Base-by-base conservation (phyloP, 139 green algal genomes). In the Marvania coccoides region DNA sequence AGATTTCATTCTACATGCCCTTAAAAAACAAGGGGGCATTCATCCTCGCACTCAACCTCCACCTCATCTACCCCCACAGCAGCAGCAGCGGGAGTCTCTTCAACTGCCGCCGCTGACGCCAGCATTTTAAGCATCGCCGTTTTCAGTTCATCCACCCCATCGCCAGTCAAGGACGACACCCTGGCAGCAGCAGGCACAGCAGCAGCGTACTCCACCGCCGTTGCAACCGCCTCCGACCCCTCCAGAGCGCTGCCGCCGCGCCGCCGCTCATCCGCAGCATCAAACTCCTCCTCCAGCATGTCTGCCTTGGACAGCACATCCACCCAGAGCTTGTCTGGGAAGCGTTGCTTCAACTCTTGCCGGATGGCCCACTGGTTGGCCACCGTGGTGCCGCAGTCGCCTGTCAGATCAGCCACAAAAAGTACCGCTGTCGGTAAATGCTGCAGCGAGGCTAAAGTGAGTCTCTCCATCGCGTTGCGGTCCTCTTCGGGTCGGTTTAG, bases 231-330 rank as follows among this genome's bases (percentile, higher is more conserved):
- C 28, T 2, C 40, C 28, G 37, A 48, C 24, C 19, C 2, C 28
- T 29, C 14, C 38, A 53, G 5, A 34, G 13, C 2, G 28, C 34
- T 66, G 12, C 0, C 55, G 19, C 8, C 19, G 8, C 12, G 9
- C 14, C 12, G 45, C 35, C 48, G 35, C 48, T 59, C 48, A 39
- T 62, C 42, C 15, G 31, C 58, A n/a, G 55, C 63, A 9, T 69
- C 40, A 31, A 87, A 62, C 54, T 79, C 73, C 23, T 71, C 76
- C 26, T 78, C 58, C 30, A 98, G 76, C 58, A 97, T 70, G 64
- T 96, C 91, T n/a, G 71, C 70, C 74, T 98, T 98, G 37, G 83
- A 91, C 12, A 97, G 68, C 33, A 95, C 88, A 58, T 98, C 92
- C 1, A 98, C 42, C 93, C 93, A 98, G 15, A 76, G 77, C 69